Evolutionary conservation across 345 rosid genomes (phyloP).

Genomic region (Clausena lansium): DNA sequence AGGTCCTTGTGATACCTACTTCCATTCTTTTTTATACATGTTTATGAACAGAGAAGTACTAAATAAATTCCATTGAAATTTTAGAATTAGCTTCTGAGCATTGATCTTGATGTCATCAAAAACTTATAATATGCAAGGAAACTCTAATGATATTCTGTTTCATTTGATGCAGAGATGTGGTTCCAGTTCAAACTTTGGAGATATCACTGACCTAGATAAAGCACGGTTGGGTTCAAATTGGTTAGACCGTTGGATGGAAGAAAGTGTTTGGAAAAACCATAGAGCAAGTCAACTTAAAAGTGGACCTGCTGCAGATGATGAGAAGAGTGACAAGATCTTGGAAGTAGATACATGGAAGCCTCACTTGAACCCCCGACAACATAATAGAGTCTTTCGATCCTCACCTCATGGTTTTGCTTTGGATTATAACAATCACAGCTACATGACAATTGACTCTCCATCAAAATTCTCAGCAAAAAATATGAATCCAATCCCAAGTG

Average conservation of each 20-base stretch:
- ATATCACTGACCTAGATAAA: slow-evolving; percentile 30
- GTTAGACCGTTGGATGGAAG: slow-evolving; percentile 86
- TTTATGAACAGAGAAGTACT: not conserved
- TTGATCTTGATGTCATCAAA: not conserved
- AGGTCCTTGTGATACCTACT: no score
- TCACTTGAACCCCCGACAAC: slow-evolving; percentile 35
- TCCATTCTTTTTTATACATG: not conserved
- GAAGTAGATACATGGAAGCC: slow-evolving; percentile 99
- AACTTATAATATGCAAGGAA: not conserved
- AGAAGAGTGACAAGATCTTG: slow-evolving; percentile 73
- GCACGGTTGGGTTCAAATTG: slow-evolving; percentile 51
- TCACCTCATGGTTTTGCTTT: slow-evolving; percentile 25
- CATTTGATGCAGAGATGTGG: slow-evolving; percentile 46
- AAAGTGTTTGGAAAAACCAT: slow-evolving; percentile 40
- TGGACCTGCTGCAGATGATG: slow-evolving; percentile 40
- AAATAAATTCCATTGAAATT: not conserved
- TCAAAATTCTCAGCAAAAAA: slow-evolving; percentile 42
- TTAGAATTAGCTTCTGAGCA: not conserved
- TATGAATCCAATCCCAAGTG: slow-evolving; percentile 32
- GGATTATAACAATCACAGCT: slow-evolving; percentile 41
- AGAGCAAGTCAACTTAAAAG: slow-evolving; percentile 25
- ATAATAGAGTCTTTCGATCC: slow-evolving; percentile 20
- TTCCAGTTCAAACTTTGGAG: slow-evolving; percentile 45
- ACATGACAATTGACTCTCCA: slow-evolving; percentile 38
- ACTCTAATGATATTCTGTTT: slow-evolving; percentile 4